phyloP scores from a whole-genome alignment of 768 basidiomycete genomes.

The Mycena amicta region DNA sequence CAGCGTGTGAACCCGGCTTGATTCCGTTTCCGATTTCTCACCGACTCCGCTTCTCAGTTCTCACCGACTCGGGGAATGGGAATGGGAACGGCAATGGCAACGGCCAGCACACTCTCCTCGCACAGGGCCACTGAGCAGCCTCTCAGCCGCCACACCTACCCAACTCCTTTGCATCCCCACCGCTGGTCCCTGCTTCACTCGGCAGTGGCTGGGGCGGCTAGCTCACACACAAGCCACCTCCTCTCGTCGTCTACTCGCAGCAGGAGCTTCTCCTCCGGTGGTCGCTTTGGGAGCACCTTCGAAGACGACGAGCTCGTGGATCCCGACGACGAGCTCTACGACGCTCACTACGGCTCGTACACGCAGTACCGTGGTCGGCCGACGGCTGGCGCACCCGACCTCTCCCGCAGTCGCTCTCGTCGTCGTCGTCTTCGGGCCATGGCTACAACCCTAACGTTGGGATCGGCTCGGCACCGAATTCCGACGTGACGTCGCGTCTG shows the following conservation, averaged over 20 bases:
- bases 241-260: not conserved
- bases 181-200: not conserved
- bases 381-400: not conserved
- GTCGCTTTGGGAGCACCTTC: conserved; percentile 16
- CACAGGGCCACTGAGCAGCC: not conserved
- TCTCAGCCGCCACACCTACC: not conserved
- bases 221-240: not conserved
- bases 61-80: no score
- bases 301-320: conserved; percentile 24
- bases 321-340: conserved; percentile 17
- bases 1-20: no score
- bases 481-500: conserved; percentile 7
- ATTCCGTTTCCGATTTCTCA: no score
- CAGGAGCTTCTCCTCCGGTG: not conserved
- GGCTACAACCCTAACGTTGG: not conserved
- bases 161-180: not conserved
- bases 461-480: conserved; percentile 7
- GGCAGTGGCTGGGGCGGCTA: not conserved
- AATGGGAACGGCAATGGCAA: no score
- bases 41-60: no score
- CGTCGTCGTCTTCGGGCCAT: not conserved
- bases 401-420: conserved; percentile 16
- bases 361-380: conserved; percentile 2
- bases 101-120: no score
- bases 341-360: conserved; percentile 3